Evolutionary conservation across 2,329 filamentous ascomycete species (phyloP), one percentile per base, ranked within the genome.

Genomic region (Pyrenochaeta sp.): DNA sequence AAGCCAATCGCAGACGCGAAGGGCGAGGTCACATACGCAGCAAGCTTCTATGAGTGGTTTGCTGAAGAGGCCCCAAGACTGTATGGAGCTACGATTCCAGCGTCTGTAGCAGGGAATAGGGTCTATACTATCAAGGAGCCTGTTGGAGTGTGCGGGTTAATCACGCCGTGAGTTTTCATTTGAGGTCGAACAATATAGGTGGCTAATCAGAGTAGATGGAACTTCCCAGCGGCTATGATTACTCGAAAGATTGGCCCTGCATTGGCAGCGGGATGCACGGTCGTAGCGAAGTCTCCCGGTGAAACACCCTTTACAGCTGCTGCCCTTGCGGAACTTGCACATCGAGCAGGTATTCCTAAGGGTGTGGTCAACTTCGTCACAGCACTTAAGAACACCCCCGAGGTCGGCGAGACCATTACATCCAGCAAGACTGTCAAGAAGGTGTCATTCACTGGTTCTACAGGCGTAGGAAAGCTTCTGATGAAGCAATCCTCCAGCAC

Each of bases 251-350:
- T 82, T 45, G 80, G 79, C 2, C 79, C 91, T 1, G 90, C 90
- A 7, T 82, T 98, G 50, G 95, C 95, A 15, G 93, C 92, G n/a
- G 95, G 95, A 53, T 98, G 94, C 79, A 97, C 94, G 0, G 90
- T 96, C 2, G 93, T 98, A 1, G 88, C 88, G 67, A 99, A 99
- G 77, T 90, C 92, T 14, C 93, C 94, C 1, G 88, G 89, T 43
- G 94, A 98, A 81, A 97, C 95, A 1, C 95, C 94, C 0, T 95
- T 94, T 74, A 96, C 93, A 20, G 87, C 92, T 0, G 87, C 97
- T 32, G 94, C 94, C 1, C 78, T 98, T 17, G 91, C 91, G 1
- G 93, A 97, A 77, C 85, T 98, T 33, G 91, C 89, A 9, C 85
- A 90, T 69, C 87, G 93, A 14, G 94, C 94, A 12, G 94, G 95